A percentile compares a stretch with the other conserved stretches of the same genome.
These are phyloP conservation scores for Phytophthora cajani DNA, from an alignment of 352 stramenopile genomes.

Conservation along the genomic window DNA sequence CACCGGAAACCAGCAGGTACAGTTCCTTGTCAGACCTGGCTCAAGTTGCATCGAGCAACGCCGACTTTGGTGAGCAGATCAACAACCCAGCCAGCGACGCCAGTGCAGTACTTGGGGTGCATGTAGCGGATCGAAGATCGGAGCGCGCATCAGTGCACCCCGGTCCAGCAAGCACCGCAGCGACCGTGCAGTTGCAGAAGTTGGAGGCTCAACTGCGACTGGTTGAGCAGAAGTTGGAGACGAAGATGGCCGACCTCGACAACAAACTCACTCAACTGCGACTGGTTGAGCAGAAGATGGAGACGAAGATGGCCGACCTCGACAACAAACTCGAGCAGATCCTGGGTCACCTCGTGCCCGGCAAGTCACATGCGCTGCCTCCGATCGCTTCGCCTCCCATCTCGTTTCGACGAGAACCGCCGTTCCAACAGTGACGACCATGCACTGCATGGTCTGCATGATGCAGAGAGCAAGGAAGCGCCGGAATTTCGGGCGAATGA, in stretches of 20 bases:
- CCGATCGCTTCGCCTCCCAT: slow-evolving; percentile 3
- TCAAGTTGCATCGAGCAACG: background rate
- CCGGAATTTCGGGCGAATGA: background rate
- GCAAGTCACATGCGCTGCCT: slow-evolving; percentile 13
- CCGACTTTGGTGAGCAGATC: background rate
- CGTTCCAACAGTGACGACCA: slow-evolving; percentile 7
- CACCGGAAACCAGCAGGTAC: background rate
- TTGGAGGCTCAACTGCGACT: slow-evolving; percentile 24
- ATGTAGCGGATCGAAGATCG: slow-evolving; percentile 19
- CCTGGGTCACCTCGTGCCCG: slow-evolving; percentile 19
- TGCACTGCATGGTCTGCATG: background rate
- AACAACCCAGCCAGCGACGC: background rate
- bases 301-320: slow-evolving; percentile 31
- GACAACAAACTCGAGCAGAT: slow-evolving; percentile 46
- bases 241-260: slow-evolving; percentile 32
- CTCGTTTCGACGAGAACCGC: slow-evolving; percentile 16
- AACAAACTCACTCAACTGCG: slow-evolving; percentile 30
- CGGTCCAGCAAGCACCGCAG: background rate
- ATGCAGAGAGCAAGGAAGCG: background rate
- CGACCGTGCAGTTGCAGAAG: slow-evolving; percentile 28
- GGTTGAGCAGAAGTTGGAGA: slow-evolving; percentile 44
- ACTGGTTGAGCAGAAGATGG: slow-evolving; percentile 41
- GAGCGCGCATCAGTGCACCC: slow-evolving; percentile 8
- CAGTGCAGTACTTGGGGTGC: background rate
- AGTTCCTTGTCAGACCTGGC: background rate